phyloP scores from a whole-genome alignment of 164 flowering plant species.

The Macadamia integrifolia region DNA sequence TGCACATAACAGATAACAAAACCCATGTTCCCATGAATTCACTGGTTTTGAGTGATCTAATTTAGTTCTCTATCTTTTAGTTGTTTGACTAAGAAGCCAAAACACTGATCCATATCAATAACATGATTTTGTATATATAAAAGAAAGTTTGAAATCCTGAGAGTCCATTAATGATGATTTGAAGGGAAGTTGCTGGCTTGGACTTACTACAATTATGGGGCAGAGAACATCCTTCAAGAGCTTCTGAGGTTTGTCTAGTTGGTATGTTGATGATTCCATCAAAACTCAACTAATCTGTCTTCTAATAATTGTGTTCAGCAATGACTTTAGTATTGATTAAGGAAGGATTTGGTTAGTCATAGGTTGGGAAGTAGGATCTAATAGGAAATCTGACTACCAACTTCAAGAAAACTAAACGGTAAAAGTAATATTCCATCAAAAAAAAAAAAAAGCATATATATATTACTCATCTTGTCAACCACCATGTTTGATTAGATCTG shows the following conservation, averaged over 20 bases:
- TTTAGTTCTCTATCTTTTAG: too few relatives aligned
- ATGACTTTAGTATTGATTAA: slow-evolving; percentile 3
- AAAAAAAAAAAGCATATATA: too few relatives aligned
- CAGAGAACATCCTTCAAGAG: slow-evolving; percentile 18
- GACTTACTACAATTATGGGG: neutral
- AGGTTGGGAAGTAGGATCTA: slow-evolving; percentile 15
- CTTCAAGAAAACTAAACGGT: neutral
- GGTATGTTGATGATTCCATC: neutral
- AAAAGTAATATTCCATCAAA: too few relatives aligned
- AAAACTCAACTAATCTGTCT: slow-evolving; percentile 10
- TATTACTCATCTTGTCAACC: too few relatives aligned
- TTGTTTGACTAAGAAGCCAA: too few relatives aligned
- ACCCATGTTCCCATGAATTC: too few relatives aligned
- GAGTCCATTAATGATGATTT: neutral
- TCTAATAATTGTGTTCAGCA: neutral
- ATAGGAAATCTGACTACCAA: slow-evolving; percentile 2
- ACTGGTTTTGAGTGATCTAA: too few relatives aligned
- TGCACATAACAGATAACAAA: too few relatives aligned
- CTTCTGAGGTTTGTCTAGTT: neutral
- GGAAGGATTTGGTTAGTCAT: slow-evolving; percentile 18
- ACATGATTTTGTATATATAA: neutral
- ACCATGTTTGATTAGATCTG: slow-evolving; percentile 24
- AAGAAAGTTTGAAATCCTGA: neutral
- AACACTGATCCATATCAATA: neutral
- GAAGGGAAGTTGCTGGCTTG: slow-evolving; percentile 5